These are phyloP conservation scores for Pulveroboletus sp. DNA, from an alignment of 1,284 basidiomycete species.

Conservation along the genomic window DNA sequence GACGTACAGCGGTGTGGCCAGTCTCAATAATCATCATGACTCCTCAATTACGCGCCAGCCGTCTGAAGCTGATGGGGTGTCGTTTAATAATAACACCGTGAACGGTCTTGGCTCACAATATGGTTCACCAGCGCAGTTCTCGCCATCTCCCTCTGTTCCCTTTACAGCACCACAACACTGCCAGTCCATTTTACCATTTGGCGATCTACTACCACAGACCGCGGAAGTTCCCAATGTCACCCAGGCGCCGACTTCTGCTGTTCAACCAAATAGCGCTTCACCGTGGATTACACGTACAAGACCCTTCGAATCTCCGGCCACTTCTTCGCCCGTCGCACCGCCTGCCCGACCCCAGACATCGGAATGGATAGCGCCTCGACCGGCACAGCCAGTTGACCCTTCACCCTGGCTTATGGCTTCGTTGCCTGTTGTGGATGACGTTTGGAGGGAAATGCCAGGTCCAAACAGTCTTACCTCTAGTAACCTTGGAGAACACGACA, in stretches of 20 bases:
- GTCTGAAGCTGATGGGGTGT: slow-evolving; percentile 27
- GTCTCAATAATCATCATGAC: slow-evolving; percentile 26
- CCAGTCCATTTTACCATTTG: slow-evolving; percentile 26
- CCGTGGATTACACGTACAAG: slow-evolving; percentile 28
- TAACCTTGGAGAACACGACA: slow-evolving; percentile 61
- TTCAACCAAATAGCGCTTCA: slow-evolving; percentile 23
- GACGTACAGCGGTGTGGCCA: slow-evolving; percentile 25
- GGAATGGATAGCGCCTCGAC: slow-evolving; percentile 38
- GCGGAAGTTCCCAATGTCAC: slow-evolving; percentile 19
- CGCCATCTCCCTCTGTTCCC: slow-evolving; percentile 35
- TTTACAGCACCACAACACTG: slow-evolving; percentile 27
- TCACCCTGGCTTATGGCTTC: slow-evolving; percentile 56
- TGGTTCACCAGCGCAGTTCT: slow-evolving; percentile 18
- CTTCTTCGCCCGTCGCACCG: slow-evolving; percentile 24
- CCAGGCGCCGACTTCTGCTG: slow-evolving; percentile 29
- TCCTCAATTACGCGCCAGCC: slow-evolving; percentile 25
- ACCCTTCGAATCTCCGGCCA: slow-evolving; percentile 30
- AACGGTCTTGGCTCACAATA: slow-evolving; percentile 31
- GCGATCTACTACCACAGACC: slow-evolving; percentile 24
- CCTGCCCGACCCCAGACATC: slow-evolving; percentile 23
- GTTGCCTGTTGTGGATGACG: slow-evolving; percentile 44
- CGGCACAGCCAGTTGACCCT: slow-evolving; percentile 36
- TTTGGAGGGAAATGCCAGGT: slow-evolving; percentile 47
- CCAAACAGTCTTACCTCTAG: slow-evolving; percentile 54
- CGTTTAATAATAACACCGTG: slow-evolving; percentile 19